Percentiles rank a stretch among this genome's conserved stretches.
Conservation (phyloP, 495 filamentous ascomycete genomes). For the Xylaria longipes region DNA sequence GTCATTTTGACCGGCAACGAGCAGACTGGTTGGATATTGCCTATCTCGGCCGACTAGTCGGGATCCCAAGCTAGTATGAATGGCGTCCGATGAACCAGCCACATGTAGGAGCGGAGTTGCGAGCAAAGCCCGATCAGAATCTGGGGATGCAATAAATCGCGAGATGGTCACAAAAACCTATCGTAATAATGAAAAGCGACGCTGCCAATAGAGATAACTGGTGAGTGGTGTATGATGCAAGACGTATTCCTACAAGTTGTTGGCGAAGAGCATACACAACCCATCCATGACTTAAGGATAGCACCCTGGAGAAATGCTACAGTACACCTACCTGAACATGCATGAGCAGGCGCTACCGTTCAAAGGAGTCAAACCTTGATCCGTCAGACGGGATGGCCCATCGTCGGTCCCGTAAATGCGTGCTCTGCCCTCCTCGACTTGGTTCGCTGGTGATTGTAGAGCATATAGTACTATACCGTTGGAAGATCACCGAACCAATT, state of each 20-base stretch:
- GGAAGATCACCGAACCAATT: background rate
- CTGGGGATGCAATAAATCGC: background rate
- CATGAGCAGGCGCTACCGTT: slow-evolving; percentile 4
- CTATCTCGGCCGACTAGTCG: background rate
- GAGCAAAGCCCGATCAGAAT: slow-evolving; percentile 1
- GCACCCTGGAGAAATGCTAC: slow-evolving; percentile 1
- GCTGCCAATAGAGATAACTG: background rate
- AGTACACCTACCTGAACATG: slow-evolving; percentile 1
- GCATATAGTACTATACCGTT: background rate
- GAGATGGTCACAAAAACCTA: background rate
- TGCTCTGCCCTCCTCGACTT: background rate
- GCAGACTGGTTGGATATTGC: background rate
- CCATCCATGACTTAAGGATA: slow-evolving; percentile 5
- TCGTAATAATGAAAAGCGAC: background rate
- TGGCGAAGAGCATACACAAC: background rate
- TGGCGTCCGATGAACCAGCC: slow-evolving; percentile 1
- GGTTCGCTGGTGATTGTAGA: background rate
- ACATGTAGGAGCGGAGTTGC: background rate
- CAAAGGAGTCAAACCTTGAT: slow-evolving; percentile 2
- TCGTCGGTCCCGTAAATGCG: slow-evolving; percentile 3
- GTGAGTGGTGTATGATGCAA: slow-evolving; percentile 9
- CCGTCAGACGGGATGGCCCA: background rate
- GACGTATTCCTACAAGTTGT: background rate
- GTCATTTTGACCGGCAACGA: slow-evolving; percentile 6
- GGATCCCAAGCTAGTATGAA: slow-evolving; percentile 14